Evolutionary conservation across 805 yeast genomes (phyloP).

Genomic region (Suhomyces prunicola): DNA sequence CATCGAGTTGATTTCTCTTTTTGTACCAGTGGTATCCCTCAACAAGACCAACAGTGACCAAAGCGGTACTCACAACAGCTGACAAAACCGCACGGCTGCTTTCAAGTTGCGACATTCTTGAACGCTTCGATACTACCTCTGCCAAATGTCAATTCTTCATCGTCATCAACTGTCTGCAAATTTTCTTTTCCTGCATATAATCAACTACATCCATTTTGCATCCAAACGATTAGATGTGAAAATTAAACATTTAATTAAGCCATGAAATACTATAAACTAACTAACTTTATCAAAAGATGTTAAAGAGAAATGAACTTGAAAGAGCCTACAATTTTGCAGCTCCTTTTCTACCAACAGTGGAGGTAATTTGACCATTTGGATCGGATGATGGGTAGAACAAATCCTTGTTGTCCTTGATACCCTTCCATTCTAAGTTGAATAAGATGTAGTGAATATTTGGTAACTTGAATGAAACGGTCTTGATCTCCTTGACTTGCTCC

Average conservation of each 20-base stretch:
- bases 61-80: slow-evolving; percentile 28
- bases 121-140: not conserved
- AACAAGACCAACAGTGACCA: slow-evolving; percentile 30
- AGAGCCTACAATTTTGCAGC: slow-evolving; percentile 51
- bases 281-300: not conserved
- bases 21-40: slow-evolving; percentile 32
- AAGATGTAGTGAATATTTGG: slow-evolving; percentile 93
- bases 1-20: not conserved
- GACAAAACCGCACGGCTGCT: slow-evolving; percentile 1
- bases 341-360: slow-evolving; percentile 70
- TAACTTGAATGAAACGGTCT: slow-evolving; percentile 65
- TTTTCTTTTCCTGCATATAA: slow-evolving; percentile 1
- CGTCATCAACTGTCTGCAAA: not conserved
- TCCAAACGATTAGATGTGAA: not conserved
- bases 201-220: not conserved
- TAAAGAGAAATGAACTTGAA: not conserved
- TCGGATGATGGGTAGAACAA: slow-evolving; percentile 87
- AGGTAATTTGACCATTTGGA: slow-evolving; percentile 89
- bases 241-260: not conserved
- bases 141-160: not conserved
- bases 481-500: slow-evolving; percentile 51
- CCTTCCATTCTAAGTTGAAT: slow-evolving; percentile 80
- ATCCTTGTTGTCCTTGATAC: slow-evolving; percentile 73
- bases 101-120: not conserved
- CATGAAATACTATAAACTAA: not conserved